Percentiles rank a stretch among this genome's conserved stretches.
phyloP scores from a whole-genome alignment of 768 basidiomycete genomes.

The Leccinum subgranulosum region DNA sequence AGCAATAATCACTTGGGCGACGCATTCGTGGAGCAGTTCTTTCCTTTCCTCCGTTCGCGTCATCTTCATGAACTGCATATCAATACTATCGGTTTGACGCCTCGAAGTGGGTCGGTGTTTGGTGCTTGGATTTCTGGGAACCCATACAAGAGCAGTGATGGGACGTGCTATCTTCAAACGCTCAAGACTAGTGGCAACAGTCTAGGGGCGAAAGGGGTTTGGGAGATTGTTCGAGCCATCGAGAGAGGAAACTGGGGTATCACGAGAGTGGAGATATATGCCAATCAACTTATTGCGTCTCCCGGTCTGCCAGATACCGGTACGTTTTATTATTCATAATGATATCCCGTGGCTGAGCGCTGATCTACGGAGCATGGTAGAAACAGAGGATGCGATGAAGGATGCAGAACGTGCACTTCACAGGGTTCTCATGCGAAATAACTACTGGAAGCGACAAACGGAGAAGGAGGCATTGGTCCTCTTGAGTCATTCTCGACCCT shows the following conservation, averaged over 20 bases:
- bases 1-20: slow-evolving; percentile 49
- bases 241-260: slow-evolving; percentile 49
- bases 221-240: slow-evolving; percentile 46
- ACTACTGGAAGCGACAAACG: slow-evolving; percentile 41
- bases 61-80: slow-evolving; percentile 52
- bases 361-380: slow-evolving; percentile 9
- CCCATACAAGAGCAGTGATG: slow-evolving; percentile 5
- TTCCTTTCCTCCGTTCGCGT: slow-evolving; percentile 46
- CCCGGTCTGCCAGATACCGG: slow-evolving; percentile 4
- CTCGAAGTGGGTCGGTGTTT: slow-evolving; percentile 42
- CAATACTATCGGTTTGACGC: slow-evolving; percentile 45
- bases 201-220: slow-evolving; percentile 46
- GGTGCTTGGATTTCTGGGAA: slow-evolving; percentile 47
- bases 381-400: slow-evolving; percentile 31
- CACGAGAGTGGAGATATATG: slow-evolving; percentile 46
- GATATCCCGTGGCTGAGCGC: slow-evolving; percentile 19
- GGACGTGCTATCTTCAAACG: slow-evolving; percentile 41
- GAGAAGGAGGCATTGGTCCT: slow-evolving; percentile 50
- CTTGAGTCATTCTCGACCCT: slow-evolving; percentile 45
- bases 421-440: slow-evolving; percentile 45
- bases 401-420: slow-evolving; percentile 35
- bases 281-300: slow-evolving; percentile 35
- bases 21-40: slow-evolving; percentile 45
- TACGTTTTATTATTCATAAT: background rate
- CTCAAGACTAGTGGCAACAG: slow-evolving; percentile 59